Evolutionary conservation across 1,284 basidiomycete genomes (phyloP), one percentile per base, ranked within the genome.

Genomic region (Coriolopsis trogii): DNA sequence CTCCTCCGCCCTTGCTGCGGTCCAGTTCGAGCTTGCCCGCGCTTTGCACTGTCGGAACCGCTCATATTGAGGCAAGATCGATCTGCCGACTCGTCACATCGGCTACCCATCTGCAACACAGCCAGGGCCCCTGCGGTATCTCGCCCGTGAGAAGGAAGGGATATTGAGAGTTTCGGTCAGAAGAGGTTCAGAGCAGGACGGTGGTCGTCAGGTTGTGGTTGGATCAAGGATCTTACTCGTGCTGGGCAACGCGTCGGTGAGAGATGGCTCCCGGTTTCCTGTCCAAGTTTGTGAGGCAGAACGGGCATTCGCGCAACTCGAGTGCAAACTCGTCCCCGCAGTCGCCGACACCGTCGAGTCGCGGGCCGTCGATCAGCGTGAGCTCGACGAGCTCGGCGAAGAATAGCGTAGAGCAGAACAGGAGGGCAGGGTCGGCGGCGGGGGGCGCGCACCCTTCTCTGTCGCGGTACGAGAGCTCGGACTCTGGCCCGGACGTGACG

Each of bases 401-500:
- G 37, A 52, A 50, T 37, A 51, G 37, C 45, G 39, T 31, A 3
- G 40, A 42, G n/a, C n/a, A 16, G 12, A 40, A 34, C 33, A 34
- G 20, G 36, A 9, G 10, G 21, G 23, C 23, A 25, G 33, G 31
- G 21, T 23, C 21, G 38, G 38, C 9, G 42, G 34, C 23, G 41
- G 51, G 15, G 41, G n/a, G n/a, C 3, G 8, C 30, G 42, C 33
- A 16, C n/a, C 33, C 33, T 25, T 33, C 16, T 13, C 30, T 23
- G 13, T 33, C 31, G 26, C 59, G 56, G 39, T 44, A 64, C 26
- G 53, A 58, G 24, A 58, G 51, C 24, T 64, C 65, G 12, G 66
- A 67, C 28, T 71, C 68, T 56, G 72, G 73, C 45, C 79, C 75
- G 6, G 79, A 76, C 56, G 79, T 84, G 13, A 81, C 77, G 0